These are phyloP conservation scores for Nannizziopsis arthrosporioides DNA, from an alignment of 2,329 filamentous ascomycete species.

Conservation along the genomic window DNA sequence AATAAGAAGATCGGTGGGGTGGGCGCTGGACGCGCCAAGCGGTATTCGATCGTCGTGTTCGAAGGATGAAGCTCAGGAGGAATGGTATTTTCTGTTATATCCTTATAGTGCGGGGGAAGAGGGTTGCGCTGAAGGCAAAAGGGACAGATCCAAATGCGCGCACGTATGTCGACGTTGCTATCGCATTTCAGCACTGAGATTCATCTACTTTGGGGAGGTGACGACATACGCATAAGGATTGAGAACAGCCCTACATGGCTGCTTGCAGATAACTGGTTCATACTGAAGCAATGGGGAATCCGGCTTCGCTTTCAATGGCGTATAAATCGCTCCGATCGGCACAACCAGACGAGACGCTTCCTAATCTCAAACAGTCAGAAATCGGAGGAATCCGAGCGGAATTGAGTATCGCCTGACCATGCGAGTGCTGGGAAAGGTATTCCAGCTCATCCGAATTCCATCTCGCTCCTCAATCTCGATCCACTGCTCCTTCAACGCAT, in stretches of 20 bases:
- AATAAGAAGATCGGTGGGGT: constrained; percentile 57
- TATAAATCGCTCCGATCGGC: constrained; percentile 91
- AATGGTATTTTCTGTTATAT: constrained; percentile 54
- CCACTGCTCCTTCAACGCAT: constrained; percentile 89
- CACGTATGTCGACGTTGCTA: constrained; percentile 54
- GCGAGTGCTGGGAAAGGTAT: constrained; percentile 93
- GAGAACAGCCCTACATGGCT: constrained; percentile 85
- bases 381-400: not conserved
- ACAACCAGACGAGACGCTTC: constrained; percentile 91
- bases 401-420: constrained; percentile 53
- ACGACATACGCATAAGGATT: constrained; percentile 82
- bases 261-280: constrained; percentile 93
- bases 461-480: constrained; percentile 92
- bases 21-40: constrained; percentile 49
- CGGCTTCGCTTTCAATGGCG: constrained; percentile 85
- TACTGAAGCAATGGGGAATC: constrained; percentile 75
- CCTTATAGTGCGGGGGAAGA: constrained; percentile 56
- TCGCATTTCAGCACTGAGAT: not conserved
- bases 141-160: constrained; percentile 56
- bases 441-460: constrained; percentile 94
- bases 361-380: constrained; percentile 34
- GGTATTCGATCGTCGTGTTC: constrained; percentile 57
- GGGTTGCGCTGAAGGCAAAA: constrained; percentile 57
- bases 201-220: not conserved
- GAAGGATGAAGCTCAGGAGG: constrained; percentile 54